Evolutionary conservation across 2,329 filamentous ascomycete species (phyloP).

Genomic region (Aspergillus cejpii): DNA sequence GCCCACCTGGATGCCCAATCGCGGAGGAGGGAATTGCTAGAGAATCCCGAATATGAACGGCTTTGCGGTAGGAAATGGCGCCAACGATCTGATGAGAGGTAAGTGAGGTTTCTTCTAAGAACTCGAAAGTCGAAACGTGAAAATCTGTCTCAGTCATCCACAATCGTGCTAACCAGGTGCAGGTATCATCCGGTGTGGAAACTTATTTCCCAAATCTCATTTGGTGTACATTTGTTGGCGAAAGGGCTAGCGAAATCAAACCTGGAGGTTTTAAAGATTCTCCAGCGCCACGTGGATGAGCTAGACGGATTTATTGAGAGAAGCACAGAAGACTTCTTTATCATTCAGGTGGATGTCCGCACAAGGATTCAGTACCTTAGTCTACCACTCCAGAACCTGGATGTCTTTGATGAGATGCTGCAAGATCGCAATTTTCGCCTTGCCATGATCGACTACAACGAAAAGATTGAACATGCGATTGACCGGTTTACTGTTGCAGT

Average conservation of each 20-base stretch:
- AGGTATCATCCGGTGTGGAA: constrained; percentile 84
- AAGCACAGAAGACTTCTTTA: constrained; percentile 73
- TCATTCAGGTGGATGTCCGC: constrained; percentile 70
- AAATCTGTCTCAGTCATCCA: not conserved
- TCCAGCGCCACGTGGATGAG: constrained; percentile 89
- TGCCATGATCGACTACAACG: constrained; percentile 78
- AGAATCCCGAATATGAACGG: constrained; percentile 60
- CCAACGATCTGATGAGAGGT: constrained; percentile 60
- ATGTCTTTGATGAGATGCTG: constrained; percentile 79
- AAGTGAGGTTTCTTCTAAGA: constrained; percentile 13
- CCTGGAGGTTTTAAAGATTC: constrained; percentile 75
- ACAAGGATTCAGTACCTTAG: constrained; percentile 74
- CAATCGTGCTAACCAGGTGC: constrained; percentile 10
- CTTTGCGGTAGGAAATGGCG: constrained; percentile 71
- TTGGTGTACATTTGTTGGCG: constrained; percentile 82
- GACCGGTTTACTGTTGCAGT: constrained; percentile 69
- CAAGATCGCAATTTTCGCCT: constrained; percentile 74
- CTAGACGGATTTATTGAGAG: constrained; percentile 85
- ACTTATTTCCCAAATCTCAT: constrained; percentile 84
- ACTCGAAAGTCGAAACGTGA: not conserved
- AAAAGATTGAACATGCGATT: constrained; percentile 84
- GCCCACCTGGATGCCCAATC: constrained; percentile 36
- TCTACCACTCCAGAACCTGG: constrained; percentile 73
- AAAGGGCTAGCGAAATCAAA: constrained; percentile 84
- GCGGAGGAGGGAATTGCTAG: constrained; percentile 61